phyloP scores from a whole-genome alignment of 2,329 filamentous ascomycete species.

The Colletotrichum salicis region DNA sequence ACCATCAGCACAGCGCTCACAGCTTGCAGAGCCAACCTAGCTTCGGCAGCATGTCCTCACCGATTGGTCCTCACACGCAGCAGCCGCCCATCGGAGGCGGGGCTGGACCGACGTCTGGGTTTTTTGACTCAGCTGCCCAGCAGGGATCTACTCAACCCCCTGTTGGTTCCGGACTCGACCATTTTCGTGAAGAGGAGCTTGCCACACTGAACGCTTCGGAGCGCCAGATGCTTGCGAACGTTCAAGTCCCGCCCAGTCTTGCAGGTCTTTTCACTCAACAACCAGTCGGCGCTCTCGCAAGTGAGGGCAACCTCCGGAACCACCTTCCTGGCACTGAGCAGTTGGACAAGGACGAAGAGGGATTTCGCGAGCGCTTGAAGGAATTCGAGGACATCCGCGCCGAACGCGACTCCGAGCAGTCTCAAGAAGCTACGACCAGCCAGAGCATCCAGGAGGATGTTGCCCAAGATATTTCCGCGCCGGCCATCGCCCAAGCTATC shows the following conservation, averaged over 20 bases:
- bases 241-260: constrained; percentile 45
- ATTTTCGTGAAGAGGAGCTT: constrained; percentile 78
- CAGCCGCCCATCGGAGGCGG: constrained; percentile 61
- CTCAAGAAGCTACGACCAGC: constrained; percentile 42
- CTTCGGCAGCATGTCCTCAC: constrained; percentile 94
- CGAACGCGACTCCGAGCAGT: constrained; percentile 71
- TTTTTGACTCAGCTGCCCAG: constrained; percentile 71
- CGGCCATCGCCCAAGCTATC: constrained; percentile 29
- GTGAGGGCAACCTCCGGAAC: constrained; percentile 53
- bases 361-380: constrained; percentile 77
- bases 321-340: constrained; percentile 63
- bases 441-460: constrained; percentile 36
- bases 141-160: constrained; percentile 52
- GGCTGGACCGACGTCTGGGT: constrained; percentile 69
- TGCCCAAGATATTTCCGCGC: constrained; percentile 15
- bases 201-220: constrained; percentile 69
- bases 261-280: constrained; percentile 45
- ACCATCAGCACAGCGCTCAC: constrained; percentile 94
- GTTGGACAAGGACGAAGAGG: constrained; percentile 65
- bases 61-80: constrained; percentile 66
- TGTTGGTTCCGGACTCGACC: constrained; percentile 52
- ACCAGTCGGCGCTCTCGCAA: constrained; percentile 49
- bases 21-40: constrained; percentile 97
- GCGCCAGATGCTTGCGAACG: constrained; percentile 61
- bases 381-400: constrained; percentile 85